Conservation (phyloP, 352 stramenopile genomes). For the Pythium angustatum region DNA sequence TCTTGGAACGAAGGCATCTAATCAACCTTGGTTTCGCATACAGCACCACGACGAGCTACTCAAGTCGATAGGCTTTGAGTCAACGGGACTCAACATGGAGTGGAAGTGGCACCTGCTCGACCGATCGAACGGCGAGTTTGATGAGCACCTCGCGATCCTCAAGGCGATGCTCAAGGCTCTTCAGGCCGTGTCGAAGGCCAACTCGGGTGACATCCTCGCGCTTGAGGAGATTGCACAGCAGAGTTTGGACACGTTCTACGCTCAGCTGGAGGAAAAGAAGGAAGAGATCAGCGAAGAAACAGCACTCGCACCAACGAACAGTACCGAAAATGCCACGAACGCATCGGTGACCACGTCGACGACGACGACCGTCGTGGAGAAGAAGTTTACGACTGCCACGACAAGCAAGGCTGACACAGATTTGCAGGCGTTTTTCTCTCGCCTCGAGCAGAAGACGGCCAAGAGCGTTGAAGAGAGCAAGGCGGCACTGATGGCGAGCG, state of each 20-base stretch:
- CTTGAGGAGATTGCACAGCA: constrained; percentile 29
- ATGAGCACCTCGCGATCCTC: constrained; percentile 68
- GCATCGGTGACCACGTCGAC: not conserved
- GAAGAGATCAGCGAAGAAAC: not conserved
- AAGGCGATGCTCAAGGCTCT: constrained; percentile 59
- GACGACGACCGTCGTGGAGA: constrained; percentile 12
- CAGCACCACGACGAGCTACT: constrained; percentile 79
- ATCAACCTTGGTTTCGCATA: not conserved
- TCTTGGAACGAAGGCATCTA: not conserved
- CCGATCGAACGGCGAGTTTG: constrained; percentile 58
- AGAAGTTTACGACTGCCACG: constrained; percentile 16
- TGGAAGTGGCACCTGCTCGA: constrained; percentile 80
- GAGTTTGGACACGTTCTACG: constrained; percentile 20
- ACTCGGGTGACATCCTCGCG: constrained; percentile 14
- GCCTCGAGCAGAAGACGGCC: constrained; percentile 27
- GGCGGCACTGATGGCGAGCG: not conserved
- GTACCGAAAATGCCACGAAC: not conserved
- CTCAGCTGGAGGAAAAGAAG: constrained; percentile 13
- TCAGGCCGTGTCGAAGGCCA: constrained; percentile 48
- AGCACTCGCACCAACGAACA: not conserved
- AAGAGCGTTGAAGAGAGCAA: constrained; percentile 8
- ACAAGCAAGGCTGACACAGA: constrained; percentile 22
- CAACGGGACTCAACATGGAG: constrained; percentile 73
- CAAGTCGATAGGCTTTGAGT: constrained; percentile 78
- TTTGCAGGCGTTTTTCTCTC: constrained; percentile 24